phyloP scores from a whole-genome alignment of 139 green algal species.

The Medakamo hakoo region DNA sequence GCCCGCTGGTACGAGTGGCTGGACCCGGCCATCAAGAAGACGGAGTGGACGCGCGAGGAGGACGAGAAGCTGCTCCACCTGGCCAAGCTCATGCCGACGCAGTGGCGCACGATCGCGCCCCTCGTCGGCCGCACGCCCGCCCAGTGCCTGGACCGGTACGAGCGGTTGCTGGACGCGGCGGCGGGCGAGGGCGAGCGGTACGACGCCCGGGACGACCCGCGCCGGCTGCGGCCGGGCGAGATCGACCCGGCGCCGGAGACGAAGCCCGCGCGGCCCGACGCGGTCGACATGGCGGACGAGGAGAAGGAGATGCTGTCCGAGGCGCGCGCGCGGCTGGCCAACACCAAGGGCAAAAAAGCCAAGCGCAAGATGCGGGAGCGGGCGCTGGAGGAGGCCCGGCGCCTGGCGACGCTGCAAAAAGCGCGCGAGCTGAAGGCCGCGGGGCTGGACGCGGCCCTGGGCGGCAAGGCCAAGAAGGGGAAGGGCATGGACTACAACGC shows the following conservation, averaged over 20 bases:
- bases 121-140: constrained; percentile 90
- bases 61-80: constrained; percentile 99
- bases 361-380: constrained; percentile 97
- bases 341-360: constrained; percentile 97
- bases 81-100: constrained; percentile 97
- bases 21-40: constrained; percentile 97
- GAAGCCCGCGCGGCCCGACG: constrained; percentile 84
- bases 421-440: constrained; percentile 73
- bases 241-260: constrained; percentile 97
- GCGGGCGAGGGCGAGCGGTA: constrained; percentile 65
- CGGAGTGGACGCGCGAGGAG: constrained; percentile 96
- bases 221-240: constrained; percentile 82
- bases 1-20: constrained; percentile 99
- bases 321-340: constrained; percentile 86
- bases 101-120: constrained; percentile 97
- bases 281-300: constrained; percentile 99
- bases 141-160: constrained; percentile 94
- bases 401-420: constrained; percentile 91
- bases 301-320: constrained; percentile 99
- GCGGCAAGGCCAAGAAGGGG: constrained; percentile 10
- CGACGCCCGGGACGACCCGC: constrained; percentile 77
- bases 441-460: constrained; percentile 45
- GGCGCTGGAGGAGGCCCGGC: constrained; percentile 89
- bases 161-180: constrained; percentile 61
- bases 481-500: constrained; percentile 63